These are phyloP conservation scores for Pleurotus sapidus DNA, from an alignment of 768 basidiomycete species.

Conservation along the genomic window DNA sequence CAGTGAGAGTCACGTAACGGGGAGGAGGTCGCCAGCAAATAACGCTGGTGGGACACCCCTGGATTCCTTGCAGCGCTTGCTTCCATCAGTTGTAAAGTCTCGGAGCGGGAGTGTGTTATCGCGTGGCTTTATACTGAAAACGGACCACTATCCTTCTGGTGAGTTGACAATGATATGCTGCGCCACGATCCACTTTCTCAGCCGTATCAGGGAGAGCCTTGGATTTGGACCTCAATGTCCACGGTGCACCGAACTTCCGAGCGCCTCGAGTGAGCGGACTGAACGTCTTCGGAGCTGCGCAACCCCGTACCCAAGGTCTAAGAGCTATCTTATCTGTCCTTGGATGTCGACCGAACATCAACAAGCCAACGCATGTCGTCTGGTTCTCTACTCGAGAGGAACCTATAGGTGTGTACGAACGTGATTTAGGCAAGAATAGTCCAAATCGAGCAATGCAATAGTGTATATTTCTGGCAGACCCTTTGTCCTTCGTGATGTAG, in stretches of 20 bases:
- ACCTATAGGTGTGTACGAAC: conserved; percentile 66
- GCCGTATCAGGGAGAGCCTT: conserved; percentile 68
- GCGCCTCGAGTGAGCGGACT: conserved; percentile 74
- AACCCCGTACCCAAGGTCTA: conserved; percentile 90
- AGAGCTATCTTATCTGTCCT: conserved; percentile 87
- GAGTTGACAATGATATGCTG: conserved; percentile 9
- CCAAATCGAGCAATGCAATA: conserved; percentile 18
- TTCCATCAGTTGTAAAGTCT: conserved; percentile 76
- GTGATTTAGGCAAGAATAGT: neutral
- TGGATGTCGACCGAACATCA: conserved; percentile 62
- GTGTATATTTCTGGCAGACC: conserved; percentile 90
- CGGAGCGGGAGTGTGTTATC: conserved; percentile 81
- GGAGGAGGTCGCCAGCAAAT: conserved; percentile 10
- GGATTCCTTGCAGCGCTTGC: conserved; percentile 66
- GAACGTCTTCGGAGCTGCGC: conserved; percentile 94
- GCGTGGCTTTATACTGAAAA: conserved; percentile 91
- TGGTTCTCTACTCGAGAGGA: conserved; percentile 99
- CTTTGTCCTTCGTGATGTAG: conserved; percentile 87
- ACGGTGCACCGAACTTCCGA: conserved; percentile 95
- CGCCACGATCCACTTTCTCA: neutral
- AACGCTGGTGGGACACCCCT: conserved; percentile 29
- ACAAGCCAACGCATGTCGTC: conserved; percentile 71
- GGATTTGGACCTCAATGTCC: conserved; percentile 86
- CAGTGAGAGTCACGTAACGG: conserved; percentile 6
- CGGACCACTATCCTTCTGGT: conserved; percentile 85